phyloP scores from a whole-genome alignment of 2,329 filamentous ascomycete species.

The Dactylella cylindrospora region DNA sequence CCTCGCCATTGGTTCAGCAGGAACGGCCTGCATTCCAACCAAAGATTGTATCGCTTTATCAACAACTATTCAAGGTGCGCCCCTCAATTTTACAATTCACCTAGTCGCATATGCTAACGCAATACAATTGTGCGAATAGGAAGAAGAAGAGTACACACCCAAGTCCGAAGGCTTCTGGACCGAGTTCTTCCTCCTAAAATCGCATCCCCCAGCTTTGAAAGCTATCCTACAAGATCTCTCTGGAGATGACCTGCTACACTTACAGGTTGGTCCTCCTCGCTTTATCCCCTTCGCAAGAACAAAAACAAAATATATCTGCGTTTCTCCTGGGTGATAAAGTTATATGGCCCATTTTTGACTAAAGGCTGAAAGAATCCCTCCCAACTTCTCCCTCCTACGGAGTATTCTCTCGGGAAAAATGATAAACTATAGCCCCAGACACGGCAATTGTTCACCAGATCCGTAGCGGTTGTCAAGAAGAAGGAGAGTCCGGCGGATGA shows the following conservation, averaged over 20 bases:
- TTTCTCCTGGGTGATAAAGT: constrained; percentile 1
- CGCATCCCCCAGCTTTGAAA: constrained; percentile 70
- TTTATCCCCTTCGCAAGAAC: neutral
- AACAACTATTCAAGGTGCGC: constrained; percentile 75
- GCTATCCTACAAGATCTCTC: constrained; percentile 68
- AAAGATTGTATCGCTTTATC: constrained; percentile 89
- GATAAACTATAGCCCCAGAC: constrained; percentile 61
- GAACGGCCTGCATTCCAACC: constrained; percentile 88
- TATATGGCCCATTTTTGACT: constrained; percentile 20
- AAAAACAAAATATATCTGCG: neutral
- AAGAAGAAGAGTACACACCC: constrained; percentile 64
- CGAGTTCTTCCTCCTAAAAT: constrained; percentile 88
- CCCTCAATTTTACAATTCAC: neutral
- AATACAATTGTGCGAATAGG: constrained; percentile 54
- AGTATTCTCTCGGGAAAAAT: constrained; percentile 40
- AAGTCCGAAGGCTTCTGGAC: constrained; percentile 90
- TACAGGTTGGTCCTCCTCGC: constrained; percentile 58
- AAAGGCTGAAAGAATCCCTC: constrained; percentile 32
- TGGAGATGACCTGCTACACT: constrained; percentile 72
- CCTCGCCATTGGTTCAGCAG: constrained; percentile 91
- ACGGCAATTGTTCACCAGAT: constrained; percentile 73
- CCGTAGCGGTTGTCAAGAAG: constrained; percentile 68
- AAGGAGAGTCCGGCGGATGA: constrained; percentile 65
- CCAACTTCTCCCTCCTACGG: constrained; percentile 5
- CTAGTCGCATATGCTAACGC: neutral